These are phyloP conservation scores for Taphrina pruni DNA, from an alignment of 1,139 yeast species.

Conservation along the genomic window DNA sequence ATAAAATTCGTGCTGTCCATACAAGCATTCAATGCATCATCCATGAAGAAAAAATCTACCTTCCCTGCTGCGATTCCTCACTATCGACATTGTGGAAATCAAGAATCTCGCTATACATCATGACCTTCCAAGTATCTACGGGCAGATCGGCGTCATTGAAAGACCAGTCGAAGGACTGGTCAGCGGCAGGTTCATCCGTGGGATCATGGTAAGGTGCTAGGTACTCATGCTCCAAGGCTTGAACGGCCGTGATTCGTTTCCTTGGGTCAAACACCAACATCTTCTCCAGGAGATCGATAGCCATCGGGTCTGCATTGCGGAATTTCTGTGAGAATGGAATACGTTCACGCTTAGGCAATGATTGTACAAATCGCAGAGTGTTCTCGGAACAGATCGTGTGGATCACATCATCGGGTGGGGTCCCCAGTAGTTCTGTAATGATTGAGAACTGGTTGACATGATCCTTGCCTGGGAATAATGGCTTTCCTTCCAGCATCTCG, in stretches of 20 bases:
- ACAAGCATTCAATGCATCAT: neutral
- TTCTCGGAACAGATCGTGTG: slow-evolving; percentile 95
- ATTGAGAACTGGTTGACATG: slow-evolving; percentile 98
- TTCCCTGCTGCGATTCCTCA: slow-evolving; percentile 24
- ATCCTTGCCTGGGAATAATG: slow-evolving; percentile 96
- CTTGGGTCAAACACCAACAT: slow-evolving; percentile 96
- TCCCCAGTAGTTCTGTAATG: slow-evolving; percentile 92
- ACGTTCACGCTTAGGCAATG: slow-evolving; percentile 90
- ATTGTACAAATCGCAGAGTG: slow-evolving; percentile 89
- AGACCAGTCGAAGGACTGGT: slow-evolving; percentile 94
- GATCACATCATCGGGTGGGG: slow-evolving; percentile 95
- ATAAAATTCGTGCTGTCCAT: neutral
- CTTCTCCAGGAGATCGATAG: slow-evolving; percentile 82
- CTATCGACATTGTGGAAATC: slow-evolving; percentile 82
- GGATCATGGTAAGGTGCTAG: slow-evolving; percentile 98
- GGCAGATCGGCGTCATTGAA: slow-evolving; percentile 98
- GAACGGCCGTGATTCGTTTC: slow-evolving; percentile 89
- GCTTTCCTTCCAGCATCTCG: slow-evolving; percentile 99
- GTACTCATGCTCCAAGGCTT: slow-evolving; percentile 88
- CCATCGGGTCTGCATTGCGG: slow-evolving; percentile 78
- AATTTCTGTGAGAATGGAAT: slow-evolving; percentile 85
- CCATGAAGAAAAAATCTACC: neutral
- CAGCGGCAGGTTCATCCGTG: slow-evolving; percentile 94
- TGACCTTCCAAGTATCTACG: slow-evolving; percentile 97
- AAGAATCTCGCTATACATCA: slow-evolving; percentile 97